Base-by-base conservation (phyloP, 768 basidiomycete species). In the Mycena kentingensis region DNA sequence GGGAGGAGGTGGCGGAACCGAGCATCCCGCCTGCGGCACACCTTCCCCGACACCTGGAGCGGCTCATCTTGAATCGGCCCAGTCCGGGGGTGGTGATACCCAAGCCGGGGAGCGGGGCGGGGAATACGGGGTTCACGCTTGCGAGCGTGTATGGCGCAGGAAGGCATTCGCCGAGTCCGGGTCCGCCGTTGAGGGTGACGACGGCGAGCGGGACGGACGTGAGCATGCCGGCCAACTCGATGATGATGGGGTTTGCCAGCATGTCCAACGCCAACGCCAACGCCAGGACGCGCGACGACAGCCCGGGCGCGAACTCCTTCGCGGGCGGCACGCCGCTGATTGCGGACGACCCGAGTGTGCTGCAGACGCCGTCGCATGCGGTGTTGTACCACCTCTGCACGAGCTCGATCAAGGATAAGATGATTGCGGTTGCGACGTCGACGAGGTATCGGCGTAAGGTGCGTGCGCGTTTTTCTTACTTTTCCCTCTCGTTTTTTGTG, bases 31-130 rank as follows among this genome's bases (percentile, higher is more conserved):
- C 87, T 19, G 94, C 97, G 2, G 94, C 97, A 1, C 75, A 79
- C 2, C 77, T 98, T 37, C 97, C 97, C 0, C 75, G 94, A 1
- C 93, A 98, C 63, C 75, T 99, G 35, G 95, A 98, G 64, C 94
- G 93, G 63, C 85, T 97, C 43, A 97, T 98, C 52, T 71, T 99
- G 55, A 98, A 98, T 18, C 63, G 54, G 21, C 60, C 52, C 56
- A 71, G 43, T 45, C 67, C 58, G 31, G 57, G 47, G 44, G 63
- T 49, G 54, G 70, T 71, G 36, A 69, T 57, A 21, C 54, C 56
- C 48, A 66, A 61, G 55, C 70, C 57, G 49, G 60, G 50, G 24
- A 46, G 49, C 44, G 49, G 50, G 19, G 51, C 43, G 47, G 56
- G 43, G 37, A 47, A 47, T 35, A 27, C 8, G 2, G 47, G 43